Evolutionary conservation across 176 grass and related monocot species (phyloP).

Genomic region (Oryza glumipatula): DNA sequence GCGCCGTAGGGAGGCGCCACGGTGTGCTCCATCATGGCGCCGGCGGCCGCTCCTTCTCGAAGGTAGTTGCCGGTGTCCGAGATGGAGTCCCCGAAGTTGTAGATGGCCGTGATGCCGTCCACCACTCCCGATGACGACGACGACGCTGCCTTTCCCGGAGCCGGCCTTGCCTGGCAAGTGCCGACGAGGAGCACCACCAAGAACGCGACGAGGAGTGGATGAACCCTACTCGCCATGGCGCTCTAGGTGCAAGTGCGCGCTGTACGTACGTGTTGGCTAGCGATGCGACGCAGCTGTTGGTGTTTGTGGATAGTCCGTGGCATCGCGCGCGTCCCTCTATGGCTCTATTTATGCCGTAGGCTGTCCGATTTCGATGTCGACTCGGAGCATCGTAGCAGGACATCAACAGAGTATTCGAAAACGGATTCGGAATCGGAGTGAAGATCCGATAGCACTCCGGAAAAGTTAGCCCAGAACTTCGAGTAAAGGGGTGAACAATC

Average conservation of each 20-base stretch:
- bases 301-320: background rate
- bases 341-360: background rate
- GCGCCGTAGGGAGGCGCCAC: background rate
- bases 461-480: background rate
- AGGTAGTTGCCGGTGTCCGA: background rate
- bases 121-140: background rate
- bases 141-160: background rate
- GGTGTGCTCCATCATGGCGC: background rate
- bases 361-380: background rate
- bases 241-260: background rate
- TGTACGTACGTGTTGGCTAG: background rate
- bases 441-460: background rate
- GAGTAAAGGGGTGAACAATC: too few relatives aligned
- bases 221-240: background rate
- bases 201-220: background rate
- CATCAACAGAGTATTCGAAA: background rate
- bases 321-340: background rate
- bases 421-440: background rate
- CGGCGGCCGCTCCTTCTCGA: background rate
- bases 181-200: background rate
- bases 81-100: constrained; percentile 9
- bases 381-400: background rate
- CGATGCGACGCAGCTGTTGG: background rate
- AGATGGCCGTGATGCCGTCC: background rate
- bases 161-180: background rate